Percentiles rank a stretch among this genome's conserved stretches.
These are phyloP conservation scores for Arthrobotrys megalospora DNA, from an alignment of 2,329 filamentous ascomycete species.

Conservation along the genomic window DNA sequence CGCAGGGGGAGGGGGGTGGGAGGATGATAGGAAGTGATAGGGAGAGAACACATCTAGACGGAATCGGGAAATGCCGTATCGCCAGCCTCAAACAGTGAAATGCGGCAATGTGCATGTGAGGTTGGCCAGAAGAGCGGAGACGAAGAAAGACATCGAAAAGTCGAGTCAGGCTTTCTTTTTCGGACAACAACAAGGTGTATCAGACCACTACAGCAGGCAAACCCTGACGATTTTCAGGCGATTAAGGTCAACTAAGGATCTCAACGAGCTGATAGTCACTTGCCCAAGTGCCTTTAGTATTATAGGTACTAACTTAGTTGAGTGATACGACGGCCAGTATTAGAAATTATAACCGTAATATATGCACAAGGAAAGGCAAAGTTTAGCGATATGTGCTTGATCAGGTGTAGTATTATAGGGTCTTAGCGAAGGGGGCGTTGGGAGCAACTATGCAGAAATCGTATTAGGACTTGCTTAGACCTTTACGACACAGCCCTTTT, in stretches of 20 bases:
- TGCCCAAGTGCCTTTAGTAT: constrained; percentile 15
- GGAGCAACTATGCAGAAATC: constrained; percentile 16
- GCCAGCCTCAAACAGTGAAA: background rate
- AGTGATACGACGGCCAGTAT: constrained; percentile 17
- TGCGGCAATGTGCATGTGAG: constrained; percentile 24
- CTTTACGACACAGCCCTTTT: constrained; percentile 2
- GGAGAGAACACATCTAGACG: background rate
- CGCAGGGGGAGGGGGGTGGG: constrained; percentile 23
- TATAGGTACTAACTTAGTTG: constrained; percentile 22
- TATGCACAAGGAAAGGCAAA: constrained; percentile 33
- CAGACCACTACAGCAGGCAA: constrained; percentile 26
- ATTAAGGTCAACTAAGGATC: constrained; percentile 7
- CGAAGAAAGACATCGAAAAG: constrained; percentile 18
- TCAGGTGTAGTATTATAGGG: constrained; percentile 32
- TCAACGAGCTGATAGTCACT: constrained; percentile 9
- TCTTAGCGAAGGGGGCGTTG: constrained; percentile 27
- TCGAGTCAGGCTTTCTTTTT: constrained; percentile 6
- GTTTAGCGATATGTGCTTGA: constrained; percentile 39
- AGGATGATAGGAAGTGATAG: constrained; percentile 27
- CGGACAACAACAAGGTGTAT: background rate
- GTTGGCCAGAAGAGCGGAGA: constrained; percentile 21
- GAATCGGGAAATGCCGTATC: constrained; percentile 24
- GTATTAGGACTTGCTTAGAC: constrained; percentile 1
- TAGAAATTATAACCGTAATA: constrained; percentile 43
- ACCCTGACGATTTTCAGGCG: background rate